These are phyloP conservation scores for Penicillium goetzii DNA, from an alignment of 495 filamentous ascomycete genomes.

Conservation along the genomic window DNA sequence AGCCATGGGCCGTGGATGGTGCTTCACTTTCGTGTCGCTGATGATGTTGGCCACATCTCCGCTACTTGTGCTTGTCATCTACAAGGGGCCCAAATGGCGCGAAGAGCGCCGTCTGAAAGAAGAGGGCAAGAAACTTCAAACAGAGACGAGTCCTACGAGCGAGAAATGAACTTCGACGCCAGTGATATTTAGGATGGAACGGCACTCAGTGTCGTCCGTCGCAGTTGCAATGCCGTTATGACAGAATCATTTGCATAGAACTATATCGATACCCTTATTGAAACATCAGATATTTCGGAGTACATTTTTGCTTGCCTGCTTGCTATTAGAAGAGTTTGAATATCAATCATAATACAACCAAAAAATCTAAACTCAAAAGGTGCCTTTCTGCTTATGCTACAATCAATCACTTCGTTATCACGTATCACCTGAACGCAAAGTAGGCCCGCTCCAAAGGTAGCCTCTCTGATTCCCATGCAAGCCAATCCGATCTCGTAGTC, in stretches of 20 bases:
- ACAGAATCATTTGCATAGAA: conserved; percentile 7
- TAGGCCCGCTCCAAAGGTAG: conserved; percentile 72
- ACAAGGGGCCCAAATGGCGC: conserved; percentile 52
- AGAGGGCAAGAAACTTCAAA: conserved; percentile 20
- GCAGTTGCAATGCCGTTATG: conserved; percentile 9
- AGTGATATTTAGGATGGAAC: not conserved
- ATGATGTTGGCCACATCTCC: conserved; percentile 59
- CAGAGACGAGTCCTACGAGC: not conserved
- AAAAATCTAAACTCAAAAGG: not conserved
- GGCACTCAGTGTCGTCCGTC: no score
- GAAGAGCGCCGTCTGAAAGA: conserved; percentile 42
- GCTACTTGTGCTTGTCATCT: conserved; percentile 50
- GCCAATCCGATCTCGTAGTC: conserved; percentile 92
- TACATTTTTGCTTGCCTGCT: not conserved
- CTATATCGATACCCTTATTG: conserved; percentile 10
- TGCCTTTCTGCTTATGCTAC: not conserved
- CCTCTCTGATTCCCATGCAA: conserved; percentile 88
- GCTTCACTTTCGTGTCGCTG: conserved; percentile 66
- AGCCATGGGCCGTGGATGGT: conserved; percentile 69
- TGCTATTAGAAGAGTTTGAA: conserved; percentile 7
- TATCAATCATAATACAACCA: conserved; percentile 11
- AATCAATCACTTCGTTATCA: not conserved
- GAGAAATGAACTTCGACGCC: conserved; percentile 9
- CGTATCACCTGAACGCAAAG: conserved; percentile 48
- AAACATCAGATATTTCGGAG: not conserved